phyloP scores from a whole-genome alignment of 176 grass and related monocot species.

The Panicum miliaceum region DNA sequence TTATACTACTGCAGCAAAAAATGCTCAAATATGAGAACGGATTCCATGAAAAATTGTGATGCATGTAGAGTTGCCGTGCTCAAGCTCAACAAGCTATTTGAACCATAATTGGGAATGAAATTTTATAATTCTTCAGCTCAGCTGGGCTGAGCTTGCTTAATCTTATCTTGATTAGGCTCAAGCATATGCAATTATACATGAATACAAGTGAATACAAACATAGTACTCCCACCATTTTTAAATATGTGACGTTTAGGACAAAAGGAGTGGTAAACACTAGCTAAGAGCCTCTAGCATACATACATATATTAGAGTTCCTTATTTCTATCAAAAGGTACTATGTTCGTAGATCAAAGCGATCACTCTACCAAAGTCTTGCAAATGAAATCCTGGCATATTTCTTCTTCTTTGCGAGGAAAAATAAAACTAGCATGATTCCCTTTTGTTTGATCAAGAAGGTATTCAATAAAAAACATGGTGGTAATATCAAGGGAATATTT shows the following conservation, averaged over 20 bases:
- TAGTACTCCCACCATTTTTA: too few relatives aligned
- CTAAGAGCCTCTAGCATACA: neutral
- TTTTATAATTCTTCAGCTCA: slow-evolving; percentile 10
- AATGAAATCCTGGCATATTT: slow-evolving; percentile 24
- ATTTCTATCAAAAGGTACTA: neutral
- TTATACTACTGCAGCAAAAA: neutral
- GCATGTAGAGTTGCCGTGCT: neutral
- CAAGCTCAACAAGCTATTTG: neutral
- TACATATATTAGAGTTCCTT: neutral
- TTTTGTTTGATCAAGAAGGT: slow-evolving; percentile 31
- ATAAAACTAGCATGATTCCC: slow-evolving; percentile 20
- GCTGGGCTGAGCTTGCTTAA: neutral
- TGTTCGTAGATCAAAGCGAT: neutral
- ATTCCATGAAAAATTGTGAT: neutral
- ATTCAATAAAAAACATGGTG: slow-evolving; percentile 28
- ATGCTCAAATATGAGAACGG: neutral
- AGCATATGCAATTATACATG: slow-evolving; percentile 4
- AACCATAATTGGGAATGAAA: neutral
- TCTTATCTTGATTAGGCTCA: neutral
- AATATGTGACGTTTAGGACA: too few relatives aligned
- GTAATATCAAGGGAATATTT: neutral
- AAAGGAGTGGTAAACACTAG: neutral
- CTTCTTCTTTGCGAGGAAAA: neutral
- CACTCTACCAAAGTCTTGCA: neutral
- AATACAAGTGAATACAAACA: neutral